Evolutionary conservation across 1,284 basidiomycete genomes (phyloP), one percentile per base, ranked within the genome.

Genomic region (Phellopilus nigrolimitatus): DNA sequence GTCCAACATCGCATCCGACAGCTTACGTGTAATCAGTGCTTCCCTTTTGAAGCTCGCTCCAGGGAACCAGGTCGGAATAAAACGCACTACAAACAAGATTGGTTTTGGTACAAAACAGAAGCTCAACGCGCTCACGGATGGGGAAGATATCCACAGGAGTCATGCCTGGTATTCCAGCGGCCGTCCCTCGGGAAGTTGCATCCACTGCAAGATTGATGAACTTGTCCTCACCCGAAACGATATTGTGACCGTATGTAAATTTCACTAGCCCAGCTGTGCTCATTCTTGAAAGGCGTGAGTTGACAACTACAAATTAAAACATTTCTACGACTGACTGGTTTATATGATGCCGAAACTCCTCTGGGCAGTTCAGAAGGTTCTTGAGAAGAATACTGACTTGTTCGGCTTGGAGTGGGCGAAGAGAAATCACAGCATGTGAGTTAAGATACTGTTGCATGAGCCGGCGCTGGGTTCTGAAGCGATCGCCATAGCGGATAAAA

Each of bases 391-490:
- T 59, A 24, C 61, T 58, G 21, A 58, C 60, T 53, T 64, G 61
- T 7, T 61, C 55, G 37, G 51, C 51, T 37, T 64, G 62, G 17
- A 64, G 51, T 3, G 60, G 59, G 2, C 43, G 51, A 38, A 61
- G 64, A 21, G 51, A 56, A 13, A 49, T 40, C 3, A 61, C 53
- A 1, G 41, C 34, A 47, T 59, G 56, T 8, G 53, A 47, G 28
- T 47, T 46, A 46, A 66, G 59, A 3, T 60, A 62, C 25, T 62
- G 58, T 19, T 66, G 65, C n/a, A 63, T 57, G 59, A 64, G 59
- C 47, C 59, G 59, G 17, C 66, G 62, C 19, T 64, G 61, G 42
- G 61, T 63, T 19, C 64, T 60, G 56, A 63, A 66, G 6, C 55
- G 54, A 4, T 61, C 60, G 10, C 60, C 62, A 40, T 66, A 68